Percentiles rank a stretch among this genome's conserved stretches.
Conservation (phyloP, 169 alveolate genomes). For the Plasmodium adleri region DNA sequence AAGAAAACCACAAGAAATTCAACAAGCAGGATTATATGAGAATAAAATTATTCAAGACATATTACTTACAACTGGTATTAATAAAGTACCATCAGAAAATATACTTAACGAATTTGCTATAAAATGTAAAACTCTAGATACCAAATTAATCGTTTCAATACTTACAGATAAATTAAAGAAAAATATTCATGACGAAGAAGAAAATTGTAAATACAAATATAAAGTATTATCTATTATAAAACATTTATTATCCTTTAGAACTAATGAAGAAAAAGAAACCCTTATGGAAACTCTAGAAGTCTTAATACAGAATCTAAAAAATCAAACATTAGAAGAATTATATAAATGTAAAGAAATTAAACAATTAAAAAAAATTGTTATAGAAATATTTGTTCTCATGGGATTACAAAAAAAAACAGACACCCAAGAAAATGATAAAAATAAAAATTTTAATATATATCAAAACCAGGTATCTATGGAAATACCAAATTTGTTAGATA, state of each 20-base stretch:
- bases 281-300: slow-evolving; percentile 38
- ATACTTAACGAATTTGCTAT: slow-evolving; percentile 37
- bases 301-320: slow-evolving; percentile 30
- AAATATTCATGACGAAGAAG: slow-evolving; percentile 36
- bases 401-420: slow-evolving; percentile 28
- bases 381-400: slow-evolving; percentile 50
- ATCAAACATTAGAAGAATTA: slow-evolving; percentile 54
- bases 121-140: slow-evolving; percentile 69
- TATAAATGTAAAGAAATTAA: slow-evolving; percentile 65
- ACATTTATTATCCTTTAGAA: slow-evolving; percentile 36
- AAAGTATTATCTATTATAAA: slow-evolving; percentile 44
- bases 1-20: slow-evolving; percentile 40
- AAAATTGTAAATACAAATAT: slow-evolving; percentile 42
- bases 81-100: slow-evolving; percentile 54
- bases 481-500: slow-evolving; percentile 13
- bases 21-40: slow-evolving; percentile 42
- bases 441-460: not conserved
- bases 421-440: not conserved
- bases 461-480: not conserved
- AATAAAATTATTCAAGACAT: slow-evolving; percentile 53
- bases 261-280: slow-evolving; percentile 30
- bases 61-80: slow-evolving; percentile 34
- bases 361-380: slow-evolving; percentile 50
- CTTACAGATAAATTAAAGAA: slow-evolving; percentile 38
- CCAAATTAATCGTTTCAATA: slow-evolving; percentile 47